Evolutionary conservation across 2,329 filamentous ascomycete genomes (phyloP), one percentile per base, ranked within the genome.

Genomic region (Sordariomycetes sp.): DNA sequence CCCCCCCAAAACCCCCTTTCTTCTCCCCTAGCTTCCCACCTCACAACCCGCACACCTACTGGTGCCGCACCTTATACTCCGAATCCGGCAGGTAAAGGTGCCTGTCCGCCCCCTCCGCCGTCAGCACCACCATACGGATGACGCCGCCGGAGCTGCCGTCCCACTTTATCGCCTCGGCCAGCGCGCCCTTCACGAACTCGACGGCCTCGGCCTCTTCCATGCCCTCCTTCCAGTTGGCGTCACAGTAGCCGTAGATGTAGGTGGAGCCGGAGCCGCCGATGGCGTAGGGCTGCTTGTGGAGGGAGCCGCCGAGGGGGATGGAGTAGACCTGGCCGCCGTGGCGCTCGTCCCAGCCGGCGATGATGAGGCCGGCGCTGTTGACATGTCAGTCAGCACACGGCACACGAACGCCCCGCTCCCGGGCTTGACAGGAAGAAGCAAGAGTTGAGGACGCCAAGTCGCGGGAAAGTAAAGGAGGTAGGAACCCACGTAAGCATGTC

Each of bases 161-260:
- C 94, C 94, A 99, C 76, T 96, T 96, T 80, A 99, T 97, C 17
- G 94, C 94, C 78, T 99, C 92, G 67, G 83, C 78, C 68, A 99
- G 76, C 35, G 94, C 86, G 53, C 85, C 87, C 76, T 96, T 96
- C 70, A 99, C 94, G 67, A 99, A 99, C 48, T 85, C 74, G 62
- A 99, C 85, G 1, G 94, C 94, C 61, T 95, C 91, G 57, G 83
- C 79, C 77, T 97, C 90, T 56, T 87, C 89, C 91, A 99, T 97
- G 62, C 84, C 84, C 74, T 97, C 94, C 70, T 79, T 84, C 94
- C 94, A 99, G 78, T 99, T 84, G 59, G 90, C 86, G 70, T 99
- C 92, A 70, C 91, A 97, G 79, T 95, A 97, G 65, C 94, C 94
- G 78, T 97, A 99, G 73, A 99, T 99, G 78, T 99, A 99, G 61